phyloP scores from a whole-genome alignment of 1,284 basidiomycete species.

The Prillingera fragicola region DNA sequence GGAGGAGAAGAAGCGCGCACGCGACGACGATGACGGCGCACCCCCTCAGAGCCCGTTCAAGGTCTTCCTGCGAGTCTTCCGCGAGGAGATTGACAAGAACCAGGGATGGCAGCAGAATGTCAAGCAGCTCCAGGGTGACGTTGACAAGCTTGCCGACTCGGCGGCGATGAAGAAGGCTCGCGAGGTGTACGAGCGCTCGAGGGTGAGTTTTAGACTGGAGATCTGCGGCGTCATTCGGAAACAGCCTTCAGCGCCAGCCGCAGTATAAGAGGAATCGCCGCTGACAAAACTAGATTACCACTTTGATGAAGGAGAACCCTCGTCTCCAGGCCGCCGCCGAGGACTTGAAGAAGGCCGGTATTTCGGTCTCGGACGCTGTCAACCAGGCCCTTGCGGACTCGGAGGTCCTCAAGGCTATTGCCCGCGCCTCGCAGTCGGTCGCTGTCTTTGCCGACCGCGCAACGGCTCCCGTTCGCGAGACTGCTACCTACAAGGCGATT shows the following conservation, averaged over 20 bases:
- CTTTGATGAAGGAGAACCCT: constrained; percentile 96
- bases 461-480: constrained; percentile 90
- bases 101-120: constrained; percentile 93
- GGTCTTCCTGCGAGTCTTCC: constrained; percentile 90
- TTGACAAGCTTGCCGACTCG: constrained; percentile 92
- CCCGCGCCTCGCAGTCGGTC: constrained; percentile 69
- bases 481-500: constrained; percentile 86
- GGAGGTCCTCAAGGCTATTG: constrained; percentile 71
- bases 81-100: constrained; percentile 88
- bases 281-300: constrained; percentile 59
- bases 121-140: constrained; percentile 94
- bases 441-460: constrained; percentile 68
- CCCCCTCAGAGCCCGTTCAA: constrained; percentile 86
- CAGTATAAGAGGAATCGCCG: background rate
- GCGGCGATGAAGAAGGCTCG: constrained; percentile 90
- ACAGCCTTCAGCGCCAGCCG: background rate
- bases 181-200: constrained; percentile 86
- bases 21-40: constrained; percentile 23
- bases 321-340: constrained; percentile 82
- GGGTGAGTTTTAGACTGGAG: constrained; percentile 56
- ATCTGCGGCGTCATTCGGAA: background rate
- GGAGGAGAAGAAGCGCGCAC: constrained; percentile 6
- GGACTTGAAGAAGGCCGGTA: constrained; percentile 78
- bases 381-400: constrained; percentile 88
- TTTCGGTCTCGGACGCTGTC: constrained; percentile 91